These are phyloP conservation scores for Yamagishiella unicocca DNA, from an alignment of 139 green algal genomes.

Conservation along the genomic window DNA sequence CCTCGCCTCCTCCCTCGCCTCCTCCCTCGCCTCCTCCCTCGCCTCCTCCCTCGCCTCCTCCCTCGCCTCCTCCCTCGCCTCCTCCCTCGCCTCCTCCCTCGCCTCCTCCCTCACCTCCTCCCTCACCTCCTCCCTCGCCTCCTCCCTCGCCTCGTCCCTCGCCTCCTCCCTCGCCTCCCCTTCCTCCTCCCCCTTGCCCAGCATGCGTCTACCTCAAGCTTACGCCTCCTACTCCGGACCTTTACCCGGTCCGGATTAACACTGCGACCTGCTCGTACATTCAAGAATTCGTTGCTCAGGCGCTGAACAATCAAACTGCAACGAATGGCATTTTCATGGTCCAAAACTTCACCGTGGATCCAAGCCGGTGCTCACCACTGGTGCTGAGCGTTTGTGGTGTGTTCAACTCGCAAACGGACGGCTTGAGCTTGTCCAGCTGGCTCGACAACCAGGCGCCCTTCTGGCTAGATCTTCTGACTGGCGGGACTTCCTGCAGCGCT, in stretches of 20 bases:
- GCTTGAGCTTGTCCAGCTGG: not conserved
- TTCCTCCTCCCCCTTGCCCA: not conserved
- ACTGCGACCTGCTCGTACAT: not conserved
- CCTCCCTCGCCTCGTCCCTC: too few relatives aligned
- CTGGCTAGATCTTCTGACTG: not conserved
- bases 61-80: too few relatives aligned
- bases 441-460: too few relatives aligned
- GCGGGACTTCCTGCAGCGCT: not conserved
- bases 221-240: not conserved
- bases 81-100: too few relatives aligned
- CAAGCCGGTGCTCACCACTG: not conserved
- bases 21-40: too few relatives aligned
- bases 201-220: not conserved
- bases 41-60: too few relatives aligned
- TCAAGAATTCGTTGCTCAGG: not conserved
- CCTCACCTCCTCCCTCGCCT: too few relatives aligned
- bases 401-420: not conserved
- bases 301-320: not conserved
- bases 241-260: not conserved
- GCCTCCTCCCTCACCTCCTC: too few relatives aligned
- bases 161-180: too few relatives aligned
- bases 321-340: not conserved
- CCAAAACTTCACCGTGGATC: not conserved
- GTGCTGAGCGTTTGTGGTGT: not conserved
- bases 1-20: too few relatives aligned